Conservation (phyloP, 805 yeast species). For the Wilhelminamyces savonicus region DNA sequence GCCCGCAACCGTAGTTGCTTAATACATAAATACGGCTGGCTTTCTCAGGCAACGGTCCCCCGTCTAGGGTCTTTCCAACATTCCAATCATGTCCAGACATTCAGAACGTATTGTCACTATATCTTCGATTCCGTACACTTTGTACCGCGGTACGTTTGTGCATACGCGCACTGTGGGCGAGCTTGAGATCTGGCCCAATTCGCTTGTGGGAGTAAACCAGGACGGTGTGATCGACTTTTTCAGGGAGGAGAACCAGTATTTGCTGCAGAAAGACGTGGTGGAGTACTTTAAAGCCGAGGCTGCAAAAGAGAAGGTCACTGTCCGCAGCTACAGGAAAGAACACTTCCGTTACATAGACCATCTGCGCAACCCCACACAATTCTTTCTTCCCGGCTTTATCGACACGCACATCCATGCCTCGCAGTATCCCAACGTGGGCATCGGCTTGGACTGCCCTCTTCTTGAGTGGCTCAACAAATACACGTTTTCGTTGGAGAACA, state of each 20-base stretch:
- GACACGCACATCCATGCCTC: conserved; percentile 43
- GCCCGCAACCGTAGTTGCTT: too few relatives aligned
- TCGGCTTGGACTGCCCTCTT: conserved; percentile 79
- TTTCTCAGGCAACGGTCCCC: too few relatives aligned
- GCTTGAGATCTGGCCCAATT: conserved; percentile 48
- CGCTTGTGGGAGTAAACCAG: conserved; percentile 58
- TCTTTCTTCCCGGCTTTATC: conserved; percentile 53
- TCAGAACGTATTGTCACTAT: conserved; percentile 4
- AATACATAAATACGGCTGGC: too few relatives aligned
- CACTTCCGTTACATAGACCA: conserved; percentile 16
- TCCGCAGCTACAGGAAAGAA: neutral
- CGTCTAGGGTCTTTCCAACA: too few relatives aligned
- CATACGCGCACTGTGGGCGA: conserved; percentile 61
- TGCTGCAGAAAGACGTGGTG: conserved; percentile 6
- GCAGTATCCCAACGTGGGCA: conserved; percentile 41
- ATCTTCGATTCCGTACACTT: conserved; percentile 23
- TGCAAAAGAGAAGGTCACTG: neutral
- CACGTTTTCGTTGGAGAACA: conserved; percentile 84
- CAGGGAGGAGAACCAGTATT: conserved; percentile 9
- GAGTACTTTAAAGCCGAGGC: conserved; percentile 12
- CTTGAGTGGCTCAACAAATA: conserved; percentile 84
- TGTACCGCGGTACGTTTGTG: conserved; percentile 64
- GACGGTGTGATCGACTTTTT: conserved; percentile 48
- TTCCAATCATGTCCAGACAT: too few relatives aligned
- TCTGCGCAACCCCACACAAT: conserved; percentile 35